phyloP scores from a whole-genome alignment of 768 basidiomycete genomes.

The Thelephora aurantiotincta region DNA sequence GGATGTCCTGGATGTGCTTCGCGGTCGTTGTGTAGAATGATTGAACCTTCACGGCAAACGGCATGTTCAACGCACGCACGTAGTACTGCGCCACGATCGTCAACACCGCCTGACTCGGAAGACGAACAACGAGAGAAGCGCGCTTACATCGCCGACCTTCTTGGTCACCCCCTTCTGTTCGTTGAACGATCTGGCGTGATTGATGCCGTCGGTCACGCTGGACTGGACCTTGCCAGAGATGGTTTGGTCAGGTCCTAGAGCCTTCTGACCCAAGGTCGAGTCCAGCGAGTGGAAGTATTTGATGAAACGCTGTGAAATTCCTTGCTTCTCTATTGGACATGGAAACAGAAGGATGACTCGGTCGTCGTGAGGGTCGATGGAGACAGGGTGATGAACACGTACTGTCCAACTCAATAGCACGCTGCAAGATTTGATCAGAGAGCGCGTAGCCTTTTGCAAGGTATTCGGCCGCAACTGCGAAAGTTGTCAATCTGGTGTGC shows the following conservation, averaged over 20 bases:
- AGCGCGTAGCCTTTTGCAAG: slow-evolving; percentile 81
- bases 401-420: slow-evolving; percentile 74
- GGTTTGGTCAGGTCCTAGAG: slow-evolving; percentile 73
- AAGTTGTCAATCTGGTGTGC: background rate
- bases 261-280: slow-evolving; percentile 35
- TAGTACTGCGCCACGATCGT: slow-evolving; percentile 45
- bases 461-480: slow-evolving; percentile 79
- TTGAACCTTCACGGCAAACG: slow-evolving; percentile 62
- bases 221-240: slow-evolving; percentile 60
- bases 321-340: slow-evolving; percentile 44
- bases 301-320: slow-evolving; percentile 81
- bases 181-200: slow-evolving; percentile 63
- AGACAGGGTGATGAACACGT: slow-evolving; percentile 6
- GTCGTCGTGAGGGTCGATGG: background rate
- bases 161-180: slow-evolving; percentile 69
- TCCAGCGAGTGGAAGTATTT: slow-evolving; percentile 66
- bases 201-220: slow-evolving; percentile 45
- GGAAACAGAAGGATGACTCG: background rate
- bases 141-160: slow-evolving; percentile 48
- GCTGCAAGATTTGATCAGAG: slow-evolving; percentile 63
- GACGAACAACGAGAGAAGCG: background rate
- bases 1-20: slow-evolving; percentile 85
- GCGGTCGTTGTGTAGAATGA: slow-evolving; percentile 78
- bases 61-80: slow-evolving; percentile 54
- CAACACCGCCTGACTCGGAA: background rate